Evolutionary conservation across 2,329 filamentous ascomycete genomes (phyloP), one percentile per base, ranked within the genome.

Genomic region (Aureobasidium sp.): DNA sequence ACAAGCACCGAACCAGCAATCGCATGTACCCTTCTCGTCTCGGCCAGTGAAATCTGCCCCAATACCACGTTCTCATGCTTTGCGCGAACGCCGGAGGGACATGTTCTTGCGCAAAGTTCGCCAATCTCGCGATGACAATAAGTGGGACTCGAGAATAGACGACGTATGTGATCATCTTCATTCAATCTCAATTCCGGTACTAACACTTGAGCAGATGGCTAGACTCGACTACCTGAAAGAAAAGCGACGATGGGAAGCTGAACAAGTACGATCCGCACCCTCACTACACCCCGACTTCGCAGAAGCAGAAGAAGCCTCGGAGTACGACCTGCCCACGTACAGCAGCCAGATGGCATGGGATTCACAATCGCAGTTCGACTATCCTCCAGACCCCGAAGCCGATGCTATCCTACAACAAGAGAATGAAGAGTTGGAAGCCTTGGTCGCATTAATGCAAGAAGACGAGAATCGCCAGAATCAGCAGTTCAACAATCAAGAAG

Each of bases 21-120:
- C 61, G 27, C 53, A 53, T 5, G 21, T 49, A 13, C 66, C 68
- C 62, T 86, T 78, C 66, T 78, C 82, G 32, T 75, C 81, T 63
- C 80, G 84, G 16, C 76, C 78, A 14, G 75, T 79, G 59, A 87
- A 87, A 63, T 78, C 81, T 39, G 90, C 88, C 64, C 88, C 86
- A 0, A 68, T 88, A 7, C 74, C 85, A 21, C 81, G 82, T 65
- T 81, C 76, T 55, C 76, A 91, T 69, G 83, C 83, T 21, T 78
- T 79, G 0, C 83, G 85, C 61, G 85, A 90, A 69, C 78, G 81
- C 59, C 77, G 89, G 62, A 78, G 89, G 50, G 82, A 82, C 36
- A 76, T 88, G 61, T 93, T 93, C 67, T 75, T 93, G 63, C 83
- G 85, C 69, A 88, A 76, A 59, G 76, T 81, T 11, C 70, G 75